These are phyloP conservation scores for Monosporascus sp. DNA, from an alignment of 2,329 filamentous ascomycete species.

Conservation along the genomic window DNA sequence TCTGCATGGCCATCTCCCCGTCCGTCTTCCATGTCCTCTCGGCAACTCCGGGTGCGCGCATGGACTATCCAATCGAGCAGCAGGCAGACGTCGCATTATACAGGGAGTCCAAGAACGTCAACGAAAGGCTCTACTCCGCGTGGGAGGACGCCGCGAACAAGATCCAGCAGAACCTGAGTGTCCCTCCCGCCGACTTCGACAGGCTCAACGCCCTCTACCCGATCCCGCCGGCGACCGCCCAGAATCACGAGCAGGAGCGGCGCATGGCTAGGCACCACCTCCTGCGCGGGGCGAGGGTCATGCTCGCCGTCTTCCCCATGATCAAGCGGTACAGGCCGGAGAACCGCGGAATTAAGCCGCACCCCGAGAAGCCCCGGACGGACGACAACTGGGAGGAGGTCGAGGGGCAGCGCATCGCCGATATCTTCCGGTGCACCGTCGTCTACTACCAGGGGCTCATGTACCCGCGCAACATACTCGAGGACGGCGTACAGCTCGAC, in stretches of 20 bases:
- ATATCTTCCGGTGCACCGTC: slow-evolving; percentile 18
- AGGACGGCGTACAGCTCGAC: slow-evolving; percentile 15
- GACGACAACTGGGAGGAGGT: not conserved
- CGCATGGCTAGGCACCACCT: slow-evolving; percentile 14
- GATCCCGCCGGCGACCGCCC: slow-evolving; percentile 1
- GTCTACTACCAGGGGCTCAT: slow-evolving; percentile 29
- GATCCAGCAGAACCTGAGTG: not conserved
- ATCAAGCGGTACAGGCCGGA: slow-evolving; percentile 21
- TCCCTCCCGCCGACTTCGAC: not conserved
- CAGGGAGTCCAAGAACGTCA: slow-evolving; percentile 13
- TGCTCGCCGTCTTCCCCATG: slow-evolving; percentile 27
- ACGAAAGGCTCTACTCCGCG: slow-evolving; percentile 10
- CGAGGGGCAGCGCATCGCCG: slow-evolving; percentile 21
- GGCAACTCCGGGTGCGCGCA: slow-evolving; percentile 24
- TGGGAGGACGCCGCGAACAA: slow-evolving; percentile 8
- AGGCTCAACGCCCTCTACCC: not conserved
- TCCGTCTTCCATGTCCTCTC: slow-evolving; percentile 25
- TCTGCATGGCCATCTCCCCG: slow-evolving; percentile 24
- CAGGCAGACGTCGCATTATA: slow-evolving; percentile 20
- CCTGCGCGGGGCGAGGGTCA: slow-evolving; percentile 26
- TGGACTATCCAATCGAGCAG: slow-evolving; percentile 20
- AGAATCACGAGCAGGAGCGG: slow-evolving; percentile 4
- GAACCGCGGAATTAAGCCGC: slow-evolving; percentile 11
- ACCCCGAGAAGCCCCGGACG: not conserved
- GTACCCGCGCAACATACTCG: slow-evolving; percentile 8